phyloP scores from a whole-genome alignment of 768 basidiomycete species.

The Cyclocybe aegerita region DNA sequence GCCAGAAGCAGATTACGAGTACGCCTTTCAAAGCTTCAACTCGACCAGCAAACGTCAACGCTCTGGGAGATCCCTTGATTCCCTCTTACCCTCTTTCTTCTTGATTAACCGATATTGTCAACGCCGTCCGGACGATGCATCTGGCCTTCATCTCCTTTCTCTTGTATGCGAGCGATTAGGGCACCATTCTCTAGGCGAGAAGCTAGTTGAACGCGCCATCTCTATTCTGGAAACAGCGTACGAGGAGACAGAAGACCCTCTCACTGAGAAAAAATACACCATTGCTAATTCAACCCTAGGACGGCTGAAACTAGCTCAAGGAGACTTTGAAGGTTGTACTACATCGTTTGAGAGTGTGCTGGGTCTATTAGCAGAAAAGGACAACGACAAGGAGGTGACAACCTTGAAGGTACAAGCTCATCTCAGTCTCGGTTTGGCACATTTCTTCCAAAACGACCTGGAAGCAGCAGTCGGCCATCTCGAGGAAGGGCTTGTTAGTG shows the following conservation, averaged over 20 bases:
- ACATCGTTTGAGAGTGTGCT: conserved; percentile 72
- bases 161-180: conserved; percentile 85
- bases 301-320: conserved; percentile 63
- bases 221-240: conserved; percentile 80
- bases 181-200: conserved; percentile 59
- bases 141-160: conserved; percentile 80
- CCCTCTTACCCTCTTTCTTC: conserved; percentile 77
- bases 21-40: conserved; percentile 59
- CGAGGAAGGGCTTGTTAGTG: conserved; percentile 62
- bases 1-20: conserved; percentile 83
- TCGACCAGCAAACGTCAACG: conserved; percentile 14
- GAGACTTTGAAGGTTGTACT: conserved; percentile 58
- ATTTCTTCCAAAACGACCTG: conserved; percentile 62
- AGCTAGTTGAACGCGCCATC: conserved; percentile 62
- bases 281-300: conserved; percentile 84
- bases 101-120: conserved; percentile 75
- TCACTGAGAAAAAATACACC: conserved; percentile 75
- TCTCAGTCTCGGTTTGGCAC: conserved; percentile 72
- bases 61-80: conserved; percentile 29
- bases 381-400: conserved; percentile 34
- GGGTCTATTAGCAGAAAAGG: conserved; percentile 62
- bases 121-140: conserved; percentile 64
- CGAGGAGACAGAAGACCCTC: conserved; percentile 81
- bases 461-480: conserved; percentile 64
- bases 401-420: conserved; percentile 60